Percentiles rank a stretch among this genome's conserved stretches.
Conservation (phyloP, 805 yeast species). For the Kluyveromyces starmeri region DNA sequence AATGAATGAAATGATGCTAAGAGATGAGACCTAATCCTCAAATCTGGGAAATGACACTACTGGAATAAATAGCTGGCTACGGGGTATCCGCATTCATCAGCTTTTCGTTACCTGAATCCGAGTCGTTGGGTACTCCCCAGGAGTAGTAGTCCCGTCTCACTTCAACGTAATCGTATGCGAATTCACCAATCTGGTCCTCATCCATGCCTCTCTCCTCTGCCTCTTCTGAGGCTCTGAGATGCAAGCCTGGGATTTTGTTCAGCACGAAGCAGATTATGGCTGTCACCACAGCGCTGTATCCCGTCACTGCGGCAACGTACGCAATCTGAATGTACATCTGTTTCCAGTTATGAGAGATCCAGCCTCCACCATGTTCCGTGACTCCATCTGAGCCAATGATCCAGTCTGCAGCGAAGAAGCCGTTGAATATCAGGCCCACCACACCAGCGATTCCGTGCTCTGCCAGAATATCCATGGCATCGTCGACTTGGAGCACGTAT, state of each 20-base stretch:
- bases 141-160: conserved; percentile 80
- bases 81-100: conserved; percentile 1
- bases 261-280: conserved; percentile 65
- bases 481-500: conserved; percentile 75
- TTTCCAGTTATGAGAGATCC: conserved; percentile 84
- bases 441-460: conserved; percentile 98
- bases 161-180: conserved; percentile 97
- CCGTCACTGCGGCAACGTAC: conserved; percentile 64
- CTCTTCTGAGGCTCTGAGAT: conserved; percentile 70
- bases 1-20: background rate
- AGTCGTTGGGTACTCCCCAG: conserved; percentile 32
- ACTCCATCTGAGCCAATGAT: conserved; percentile 87
- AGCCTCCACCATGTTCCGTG: conserved; percentile 82
- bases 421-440: conserved; percentile 83
- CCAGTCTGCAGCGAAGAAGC: conserved; percentile 75
- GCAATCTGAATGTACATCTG: conserved; percentile 89
- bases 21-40: background rate
- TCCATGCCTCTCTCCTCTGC: conserved; percentile 89
- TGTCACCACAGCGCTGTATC: conserved; percentile 70
- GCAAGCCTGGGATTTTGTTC: conserved; percentile 71
- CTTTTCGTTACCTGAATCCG: conserved; percentile 6
- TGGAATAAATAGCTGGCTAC: too few relatives aligned
- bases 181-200: conserved; percentile 96
- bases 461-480: conserved; percentile 90
- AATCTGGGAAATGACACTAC: too few relatives aligned